A percentile compares a stretch with the other conserved stretches of the same genome.
Conservation (phyloP, 306 rosid genomes). For the Cucurbita argyrosperma region DNA sequence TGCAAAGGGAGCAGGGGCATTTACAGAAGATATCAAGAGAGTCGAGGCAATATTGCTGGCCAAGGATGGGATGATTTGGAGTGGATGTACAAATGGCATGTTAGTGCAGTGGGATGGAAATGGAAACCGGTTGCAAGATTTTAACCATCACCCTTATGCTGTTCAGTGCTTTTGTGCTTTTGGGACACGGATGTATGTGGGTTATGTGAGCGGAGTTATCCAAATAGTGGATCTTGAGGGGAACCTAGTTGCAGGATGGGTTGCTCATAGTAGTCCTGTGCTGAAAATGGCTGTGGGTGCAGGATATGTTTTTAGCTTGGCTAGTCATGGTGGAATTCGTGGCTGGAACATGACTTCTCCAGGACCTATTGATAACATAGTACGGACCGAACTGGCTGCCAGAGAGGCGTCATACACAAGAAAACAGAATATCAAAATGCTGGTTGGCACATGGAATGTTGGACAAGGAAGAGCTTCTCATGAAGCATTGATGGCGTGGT, state of each 20-base stretch:
- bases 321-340: constrained; percentile 89
- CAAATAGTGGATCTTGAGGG: constrained; percentile 87
- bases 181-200: constrained; percentile 63
- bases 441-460: constrained; percentile 95
- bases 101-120: constrained; percentile 85
- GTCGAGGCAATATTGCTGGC: constrained; percentile 64
- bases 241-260: constrained; percentile 69
- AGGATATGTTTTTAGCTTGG: constrained; percentile 68
- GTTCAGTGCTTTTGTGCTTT: constrained; percentile 76
- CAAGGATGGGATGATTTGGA: constrained; percentile 85
- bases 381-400: constrained; percentile 57
- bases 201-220: constrained; percentile 74
- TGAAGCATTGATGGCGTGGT: constrained; percentile 68
- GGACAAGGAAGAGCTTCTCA: constrained; percentile 96
- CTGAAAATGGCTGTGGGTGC: constrained; percentile 60
- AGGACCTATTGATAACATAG: constrained; percentile 53
- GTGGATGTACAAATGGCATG: constrained; percentile 87
- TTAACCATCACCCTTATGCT: constrained; percentile 54
- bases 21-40: constrained; percentile 69
- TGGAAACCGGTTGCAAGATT: constrained; percentile 75
- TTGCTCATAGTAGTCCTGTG: constrained; percentile 86
- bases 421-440: constrained; percentile 57
- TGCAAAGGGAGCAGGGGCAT: constrained; percentile 93
- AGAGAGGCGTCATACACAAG: constrained; percentile 52
- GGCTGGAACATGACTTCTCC: constrained; percentile 92